These are phyloP conservation scores for Trifolium fragiferum DNA, from an alignment of 306 rosid species.

Conservation along the genomic window DNA sequence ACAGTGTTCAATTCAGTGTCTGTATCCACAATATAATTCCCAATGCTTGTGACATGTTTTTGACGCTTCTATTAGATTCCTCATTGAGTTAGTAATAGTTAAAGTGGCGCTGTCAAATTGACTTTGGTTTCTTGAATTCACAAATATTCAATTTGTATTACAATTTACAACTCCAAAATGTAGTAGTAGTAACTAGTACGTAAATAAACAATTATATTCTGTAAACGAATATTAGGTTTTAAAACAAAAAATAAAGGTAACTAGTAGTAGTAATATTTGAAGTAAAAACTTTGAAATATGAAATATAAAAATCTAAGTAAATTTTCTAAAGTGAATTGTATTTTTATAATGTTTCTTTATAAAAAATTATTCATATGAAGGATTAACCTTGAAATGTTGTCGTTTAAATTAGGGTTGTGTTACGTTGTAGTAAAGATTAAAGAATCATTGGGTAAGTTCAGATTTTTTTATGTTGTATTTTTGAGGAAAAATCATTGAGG, in stretches of 20 bases:
- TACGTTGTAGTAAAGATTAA: too few relatives aligned
- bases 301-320: not conserved
- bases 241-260: not conserved
- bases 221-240: not conserved
- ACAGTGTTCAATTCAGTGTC: slow-evolving; percentile 32
- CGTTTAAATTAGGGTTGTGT: too few relatives aligned
- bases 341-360: too few relatives aligned
- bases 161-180: not conserved
- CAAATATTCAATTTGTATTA: not conserved
- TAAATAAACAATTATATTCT: not conserved
- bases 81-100: not conserved
- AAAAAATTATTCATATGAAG: too few relatives aligned
- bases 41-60: slow-evolving; percentile 33
- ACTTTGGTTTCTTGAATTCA: not conserved
- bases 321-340: too few relatives aligned
- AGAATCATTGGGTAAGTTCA: too few relatives aligned
- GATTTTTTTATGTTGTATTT: too few relatives aligned
- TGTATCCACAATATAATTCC: slow-evolving; percentile 5
- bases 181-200: too few relatives aligned
- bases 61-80: slow-evolving; percentile 15
- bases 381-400: too few relatives aligned
- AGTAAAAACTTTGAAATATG: not conserved
- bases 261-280: too few relatives aligned
- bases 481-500: too few relatives aligned
- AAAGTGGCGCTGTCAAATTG: not conserved